phyloP scores from a whole-genome alignment of 1,139 yeast genomes.

The Suhomyces kunorum region DNA sequence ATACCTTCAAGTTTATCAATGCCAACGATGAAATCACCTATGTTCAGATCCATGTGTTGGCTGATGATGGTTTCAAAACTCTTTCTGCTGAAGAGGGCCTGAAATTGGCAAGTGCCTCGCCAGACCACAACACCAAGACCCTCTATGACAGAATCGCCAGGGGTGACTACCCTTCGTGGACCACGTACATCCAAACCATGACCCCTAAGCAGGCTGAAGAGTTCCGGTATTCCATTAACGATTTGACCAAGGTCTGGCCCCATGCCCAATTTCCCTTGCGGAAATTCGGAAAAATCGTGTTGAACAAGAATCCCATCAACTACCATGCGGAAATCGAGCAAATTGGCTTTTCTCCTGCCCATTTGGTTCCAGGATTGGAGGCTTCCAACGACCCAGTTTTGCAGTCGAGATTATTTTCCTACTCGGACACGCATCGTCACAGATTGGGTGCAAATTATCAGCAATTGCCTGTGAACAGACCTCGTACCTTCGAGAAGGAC shows the following conservation, averaged over 20 bases:
- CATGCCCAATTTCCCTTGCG: constrained; percentile 59
- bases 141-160: constrained; percentile 60
- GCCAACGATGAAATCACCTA: constrained; percentile 65
- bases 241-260: constrained; percentile 67
- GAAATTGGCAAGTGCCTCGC: constrained; percentile 58
- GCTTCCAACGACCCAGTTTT: constrained; percentile 62
- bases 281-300: constrained; percentile 55
- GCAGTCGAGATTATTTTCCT: constrained; percentile 58
- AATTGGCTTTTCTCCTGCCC: constrained; percentile 60
- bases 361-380: constrained; percentile 61
- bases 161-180: constrained; percentile 65
- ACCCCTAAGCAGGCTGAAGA: constrained; percentile 62
- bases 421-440: constrained; percentile 64
- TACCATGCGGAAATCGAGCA: constrained; percentile 63
- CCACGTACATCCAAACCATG: constrained; percentile 67
- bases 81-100: constrained; percentile 61
- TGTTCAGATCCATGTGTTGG: constrained; percentile 62
- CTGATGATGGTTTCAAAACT: constrained; percentile 62
- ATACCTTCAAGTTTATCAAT: constrained; percentile 69
- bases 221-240: constrained; percentile 65
- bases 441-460: constrained; percentile 42
- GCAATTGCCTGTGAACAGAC: constrained; percentile 33
- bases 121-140: constrained; percentile 66
- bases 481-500: constrained; percentile 17
- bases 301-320: constrained; percentile 58